A percentile compares a stretch with the other conserved stretches of the same genome.
These are phyloP conservation scores for Sphenostylis stenocarpa DNA, from an alignment of 306 rosid species.

Conservation along the genomic window DNA sequence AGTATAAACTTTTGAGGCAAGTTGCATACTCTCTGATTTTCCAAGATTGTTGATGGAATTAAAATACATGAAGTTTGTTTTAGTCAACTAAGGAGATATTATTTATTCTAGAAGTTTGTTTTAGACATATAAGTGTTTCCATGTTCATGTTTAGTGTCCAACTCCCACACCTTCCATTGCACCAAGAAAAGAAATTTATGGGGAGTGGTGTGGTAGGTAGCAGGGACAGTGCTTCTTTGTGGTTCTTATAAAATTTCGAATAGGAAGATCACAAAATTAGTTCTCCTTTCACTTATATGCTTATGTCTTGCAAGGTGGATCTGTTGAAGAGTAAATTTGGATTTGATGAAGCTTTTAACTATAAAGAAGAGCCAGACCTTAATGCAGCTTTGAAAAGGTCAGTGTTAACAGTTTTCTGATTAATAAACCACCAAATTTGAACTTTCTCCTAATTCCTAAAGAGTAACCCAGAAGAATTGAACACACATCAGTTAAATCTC, in stretches of 20 bases:
- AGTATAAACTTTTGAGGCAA: not conserved
- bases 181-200: not conserved
- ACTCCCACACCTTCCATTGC: not conserved
- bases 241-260: not conserved
- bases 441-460: too few species aligned
- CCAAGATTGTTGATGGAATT: not conserved
- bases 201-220: not conserved
- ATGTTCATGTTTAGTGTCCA: not conserved
- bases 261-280: not conserved
- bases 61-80: not conserved
- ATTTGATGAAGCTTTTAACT: conserved; percentile 6
- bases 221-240: not conserved
- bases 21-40: not conserved
- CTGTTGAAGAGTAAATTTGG: conserved; percentile 29
- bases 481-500: too few species aligned
- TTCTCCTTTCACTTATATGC: not conserved
- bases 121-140: too few species aligned
- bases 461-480: too few species aligned
- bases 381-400: conserved; percentile 30
- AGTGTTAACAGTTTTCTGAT: not conserved
- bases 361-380: conserved; percentile 31
- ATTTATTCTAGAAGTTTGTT: not conserved
- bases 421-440: too few species aligned
- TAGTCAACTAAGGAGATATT: not conserved
- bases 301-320: conserved; percentile 10